Evolutionary conservation across 257 asterid genomes (phyloP), one percentile per base, ranked within the genome.

Genomic region (Solanum etuberosum): DNA sequence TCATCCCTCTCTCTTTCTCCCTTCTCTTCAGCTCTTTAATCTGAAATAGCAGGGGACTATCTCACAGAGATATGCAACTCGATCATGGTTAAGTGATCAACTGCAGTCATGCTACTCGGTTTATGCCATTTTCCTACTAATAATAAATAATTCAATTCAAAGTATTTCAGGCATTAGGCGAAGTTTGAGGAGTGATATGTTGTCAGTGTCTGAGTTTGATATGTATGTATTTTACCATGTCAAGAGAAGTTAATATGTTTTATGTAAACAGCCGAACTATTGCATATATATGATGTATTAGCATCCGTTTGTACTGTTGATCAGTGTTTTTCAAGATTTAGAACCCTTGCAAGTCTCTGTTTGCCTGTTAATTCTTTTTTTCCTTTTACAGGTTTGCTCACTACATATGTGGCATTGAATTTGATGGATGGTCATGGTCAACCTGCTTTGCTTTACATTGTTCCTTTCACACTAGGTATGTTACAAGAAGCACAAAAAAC

Each of bases 391-490:
- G 99, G 99, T 89, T 98, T 97, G 91, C 93, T 96, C 71, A 88
- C 93, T 14, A 97, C 99, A 31, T 97, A 97, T 42, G 94, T 96
- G 91, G 99, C 98, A 38, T 93, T 97, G 85, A 96, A 93, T 91
- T 86, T 97, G 95, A 97, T 95, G 98, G 98, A 96, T 71, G 99
- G 99, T 80, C 98, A 95, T 73, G 99, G 99, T 70, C 99, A 97
- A 76, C 99, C 99, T 20, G 99, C 99, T 40, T 89, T 97, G 93
- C 99, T 97, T 42, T 97, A 97, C 91, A 97, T 97, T 59, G 99
- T 97, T n/a, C 99, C 99, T 15, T 96, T 94, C 94, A 97, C 97
- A 3, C 90, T 97, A 88, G 98, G 99, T 97, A 89, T n/a, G 91
- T 51, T 73, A 38, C 83, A 21, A 35, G 38, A 70, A 87, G 61